Evolutionary conservation across 163 green algal species (phyloP).

Genomic region (Scenedesmus sp.): DNA sequence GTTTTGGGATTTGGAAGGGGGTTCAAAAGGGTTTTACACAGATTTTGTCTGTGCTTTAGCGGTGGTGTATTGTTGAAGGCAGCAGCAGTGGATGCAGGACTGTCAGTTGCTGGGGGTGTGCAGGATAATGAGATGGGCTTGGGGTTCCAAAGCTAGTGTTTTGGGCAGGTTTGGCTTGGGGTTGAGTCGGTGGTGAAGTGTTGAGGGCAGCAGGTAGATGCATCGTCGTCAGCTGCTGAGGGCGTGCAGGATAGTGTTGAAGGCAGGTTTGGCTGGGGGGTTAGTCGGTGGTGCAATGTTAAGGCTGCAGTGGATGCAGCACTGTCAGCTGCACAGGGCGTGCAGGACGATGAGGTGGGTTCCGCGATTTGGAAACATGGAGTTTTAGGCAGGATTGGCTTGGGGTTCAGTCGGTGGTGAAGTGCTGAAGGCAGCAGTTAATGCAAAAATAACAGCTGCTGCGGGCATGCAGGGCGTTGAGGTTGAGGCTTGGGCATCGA

Average conservation of each 20-base stretch:
- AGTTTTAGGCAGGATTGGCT: too few relatives aligned
- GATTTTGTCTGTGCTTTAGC: too few relatives aligned
- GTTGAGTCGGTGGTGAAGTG: too few relatives aligned
- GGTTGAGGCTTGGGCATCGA: too few relatives aligned
- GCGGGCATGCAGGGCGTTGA: too few relatives aligned
- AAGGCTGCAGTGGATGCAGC: background rate
- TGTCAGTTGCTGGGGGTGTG: too few relatives aligned
- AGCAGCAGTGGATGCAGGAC: conserved; percentile 8
- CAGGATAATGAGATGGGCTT: background rate
- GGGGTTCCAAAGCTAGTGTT: background rate
- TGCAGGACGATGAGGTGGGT: background rate
- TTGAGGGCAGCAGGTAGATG: conserved; percentile 16
- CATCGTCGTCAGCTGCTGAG: background rate
- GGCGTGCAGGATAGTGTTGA: background rate
- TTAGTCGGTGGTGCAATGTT: too few relatives aligned
- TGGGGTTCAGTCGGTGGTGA: too few relatives aligned
- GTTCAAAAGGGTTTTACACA: background rate
- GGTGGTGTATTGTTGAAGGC: background rate
- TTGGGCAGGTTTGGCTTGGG: background rate
- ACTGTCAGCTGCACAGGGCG: conserved; percentile 9
- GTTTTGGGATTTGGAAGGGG: background rate
- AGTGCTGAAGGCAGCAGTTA: too few relatives aligned
- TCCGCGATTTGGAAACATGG: too few relatives aligned
- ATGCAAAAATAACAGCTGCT: too few relatives aligned
- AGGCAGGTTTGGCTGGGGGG: background rate